Conservation (phyloP, 1,284 basidiomycete species). For the Ceratorhiza oryzae-sativae region DNA sequence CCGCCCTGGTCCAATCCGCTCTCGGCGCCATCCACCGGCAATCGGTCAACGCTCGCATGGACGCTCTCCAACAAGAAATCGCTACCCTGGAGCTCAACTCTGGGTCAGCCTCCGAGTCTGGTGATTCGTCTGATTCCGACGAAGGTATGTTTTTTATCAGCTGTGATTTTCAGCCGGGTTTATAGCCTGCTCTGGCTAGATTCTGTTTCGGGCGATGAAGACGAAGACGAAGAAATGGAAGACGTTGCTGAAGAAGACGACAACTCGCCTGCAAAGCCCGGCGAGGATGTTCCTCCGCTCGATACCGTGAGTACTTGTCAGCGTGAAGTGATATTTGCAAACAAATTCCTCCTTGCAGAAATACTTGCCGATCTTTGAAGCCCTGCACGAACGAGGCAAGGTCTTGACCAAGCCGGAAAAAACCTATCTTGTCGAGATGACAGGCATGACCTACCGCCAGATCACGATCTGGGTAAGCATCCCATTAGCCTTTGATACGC, state of each 20-base stretch:
- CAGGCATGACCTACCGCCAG: constrained; percentile 42
- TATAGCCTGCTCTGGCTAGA: not conserved
- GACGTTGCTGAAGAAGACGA: constrained; percentile 28
- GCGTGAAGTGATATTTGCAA: not conserved
- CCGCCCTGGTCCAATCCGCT: not conserved
- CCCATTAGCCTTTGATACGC: not conserved
- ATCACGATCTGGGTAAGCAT: constrained; percentile 42
- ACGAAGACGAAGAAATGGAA: constrained; percentile 10
- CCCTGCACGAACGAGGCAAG: constrained; percentile 30
- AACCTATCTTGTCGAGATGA: constrained; percentile 40
- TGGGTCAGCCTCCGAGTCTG: constrained; percentile 16
- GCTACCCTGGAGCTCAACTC: not conserved
- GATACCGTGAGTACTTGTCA: constrained; percentile 13
- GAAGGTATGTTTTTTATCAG: constrained; percentile 1
- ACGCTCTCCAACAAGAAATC: constrained; percentile 1
- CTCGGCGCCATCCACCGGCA: constrained; percentile 16
- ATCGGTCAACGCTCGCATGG: not conserved
- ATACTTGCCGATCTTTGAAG: constrained; percentile 38
- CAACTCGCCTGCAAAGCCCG: constrained; percentile 19
- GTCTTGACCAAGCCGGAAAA: constrained; percentile 40
- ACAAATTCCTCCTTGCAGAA: not conserved
- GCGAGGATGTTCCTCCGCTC: constrained; percentile 25
- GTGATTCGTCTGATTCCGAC: constrained; percentile 9
- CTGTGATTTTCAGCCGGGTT: not conserved
- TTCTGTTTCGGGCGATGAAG: constrained; percentile 19